Conservation (phyloP, 768 basidiomycete genomes). For the Phaeotremella fagi region DNA sequence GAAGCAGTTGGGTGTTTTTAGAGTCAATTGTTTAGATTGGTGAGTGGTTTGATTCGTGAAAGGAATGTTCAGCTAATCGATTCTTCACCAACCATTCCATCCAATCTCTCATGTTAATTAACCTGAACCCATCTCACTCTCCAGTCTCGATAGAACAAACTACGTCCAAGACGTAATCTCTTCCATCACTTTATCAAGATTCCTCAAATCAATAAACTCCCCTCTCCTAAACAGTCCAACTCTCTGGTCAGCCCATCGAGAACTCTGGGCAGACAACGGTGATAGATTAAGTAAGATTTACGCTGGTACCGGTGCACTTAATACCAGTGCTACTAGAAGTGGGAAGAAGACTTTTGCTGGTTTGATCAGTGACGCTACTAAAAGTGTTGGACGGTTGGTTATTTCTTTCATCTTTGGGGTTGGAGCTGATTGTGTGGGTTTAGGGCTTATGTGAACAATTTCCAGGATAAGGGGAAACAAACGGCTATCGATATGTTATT, state of each 20-base stretch:
- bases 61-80: no score
- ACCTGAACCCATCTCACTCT: neutral
- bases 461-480: conserved; percentile 93
- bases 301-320: conserved; percentile 72
- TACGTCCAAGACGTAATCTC: conserved; percentile 95
- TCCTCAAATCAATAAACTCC: conserved; percentile 68
- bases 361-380: conserved; percentile 90
- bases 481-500: conserved; percentile 91
- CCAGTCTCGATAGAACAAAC: conserved; percentile 91
- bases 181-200: conserved; percentile 71
- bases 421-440: neutral
- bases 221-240: conserved; percentile 55
- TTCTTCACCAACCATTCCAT: no score
- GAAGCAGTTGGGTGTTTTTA: conserved; percentile 83
- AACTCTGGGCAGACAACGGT: conserved; percentile 77
- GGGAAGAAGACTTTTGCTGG: conserved; percentile 94
- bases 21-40: conserved; percentile 48
- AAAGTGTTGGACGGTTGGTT: conserved; percentile 58
- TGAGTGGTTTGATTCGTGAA: conserved; percentile 12
- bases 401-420: neutral
- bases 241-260: conserved; percentile 82
- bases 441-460: conserved; percentile 95
- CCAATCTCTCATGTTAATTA: no score
- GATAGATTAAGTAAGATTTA: conserved; percentile 74
- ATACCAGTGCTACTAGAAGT: conserved; percentile 90